Base-by-base conservation (phyloP, 2,329 filamentous ascomycete genomes). In the Myriosclerotinia scirpicola region DNA sequence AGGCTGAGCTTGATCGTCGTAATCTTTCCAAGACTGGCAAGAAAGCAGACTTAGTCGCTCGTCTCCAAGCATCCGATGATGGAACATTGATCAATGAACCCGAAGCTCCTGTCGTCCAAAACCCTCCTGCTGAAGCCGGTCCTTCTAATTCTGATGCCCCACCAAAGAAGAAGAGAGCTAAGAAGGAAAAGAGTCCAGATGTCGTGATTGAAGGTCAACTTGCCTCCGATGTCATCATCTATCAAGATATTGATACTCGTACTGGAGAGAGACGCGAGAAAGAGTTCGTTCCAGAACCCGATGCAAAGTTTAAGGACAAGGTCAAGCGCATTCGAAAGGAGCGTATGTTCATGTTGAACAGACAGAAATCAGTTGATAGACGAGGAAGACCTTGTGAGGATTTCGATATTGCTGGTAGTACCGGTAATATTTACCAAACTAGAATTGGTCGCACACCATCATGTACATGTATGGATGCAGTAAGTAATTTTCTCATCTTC, bases 1-100 rank as follows among this genome's bases (percentile, higher is more conserved):
- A 89, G 77, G 85, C 85, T n/a, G 89, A 92, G 80, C 82, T 92
- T 58, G 91, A 90, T 77, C 81, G 81, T 65, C 86, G 89, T 69
- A 86, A 87, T 26, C 83, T 92, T 44, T 80, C 87, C 5, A 83
- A 86, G 68, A 84, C 85, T 22, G 90, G 90, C 7, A 82, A 91
- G 56, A 90, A 92, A 76, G 83, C 87, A 17, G 89, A 90, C 67
- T 84, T 92, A 58, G 81, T 92, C 67, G 69, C 84, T 91, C 64
- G 82, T 92, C 68, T 93, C 50, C 78, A 78, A 60, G 78, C 76
- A 22, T 77, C 78, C 42, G 72, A 73, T 58, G 69, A 75, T 56
- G 63, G 54, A n/a, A n/a, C 48, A 36, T 48, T 44, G 30, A 6
- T 40, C 11, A 46, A 17, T 5, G 50, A 50, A 8, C 30, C 56